Conservation (phyloP, 768 basidiomycete species). For the Galerina sulciceps region DNA sequence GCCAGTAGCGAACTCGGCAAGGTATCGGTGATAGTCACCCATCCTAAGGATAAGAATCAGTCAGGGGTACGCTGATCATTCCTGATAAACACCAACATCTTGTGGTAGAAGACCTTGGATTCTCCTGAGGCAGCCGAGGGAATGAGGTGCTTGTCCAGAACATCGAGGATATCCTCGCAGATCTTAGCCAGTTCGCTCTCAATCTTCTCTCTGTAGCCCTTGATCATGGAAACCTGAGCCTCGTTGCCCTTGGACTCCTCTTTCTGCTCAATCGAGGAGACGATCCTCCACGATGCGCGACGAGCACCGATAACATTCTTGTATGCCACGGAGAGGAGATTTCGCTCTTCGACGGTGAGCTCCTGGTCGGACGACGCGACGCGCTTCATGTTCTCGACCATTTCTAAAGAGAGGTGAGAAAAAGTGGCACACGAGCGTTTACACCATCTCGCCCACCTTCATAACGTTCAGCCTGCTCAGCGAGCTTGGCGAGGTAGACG, state of each 20-base stretch:
- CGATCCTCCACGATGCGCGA: conserved; percentile 97
- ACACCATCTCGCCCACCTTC: conserved; percentile 64
- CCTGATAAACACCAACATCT: conserved; percentile 69
- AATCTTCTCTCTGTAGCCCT: conserved; percentile 97
- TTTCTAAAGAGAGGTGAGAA: conserved; percentile 55
- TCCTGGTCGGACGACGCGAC: conserved; percentile 98
- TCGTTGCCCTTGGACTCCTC: conserved; percentile 99
- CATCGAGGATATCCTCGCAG: conserved; percentile 97
- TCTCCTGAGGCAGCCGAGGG: conserved; percentile 96
- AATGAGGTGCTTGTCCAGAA: conserved; percentile 97
- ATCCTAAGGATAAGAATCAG: conserved; percentile 62
- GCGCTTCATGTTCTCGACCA: conserved; percentile 99
- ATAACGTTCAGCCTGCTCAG: conserved; percentile 99
- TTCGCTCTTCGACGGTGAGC: conserved; percentile 97
- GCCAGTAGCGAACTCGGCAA: conserved; percentile 97
- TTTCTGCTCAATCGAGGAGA: conserved; percentile 98
- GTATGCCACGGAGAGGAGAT: conserved; percentile 96
- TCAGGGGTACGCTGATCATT: background rate
- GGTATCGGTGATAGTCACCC: conserved; percentile 99
- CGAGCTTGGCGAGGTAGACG: conserved; percentile 99
- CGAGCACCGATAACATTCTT: conserved; percentile 99
- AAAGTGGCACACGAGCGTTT: conserved; percentile 13
- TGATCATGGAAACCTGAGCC: conserved; percentile 95
- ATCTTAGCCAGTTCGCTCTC: conserved; percentile 97
- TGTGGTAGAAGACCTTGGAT: conserved; percentile 99